Percentiles rank a stretch among this genome's conserved stretches.
phyloP scores from a whole-genome alignment of 2,329 filamentous ascomycete genomes.

The Ophiostoma himal-ulmi region DNA sequence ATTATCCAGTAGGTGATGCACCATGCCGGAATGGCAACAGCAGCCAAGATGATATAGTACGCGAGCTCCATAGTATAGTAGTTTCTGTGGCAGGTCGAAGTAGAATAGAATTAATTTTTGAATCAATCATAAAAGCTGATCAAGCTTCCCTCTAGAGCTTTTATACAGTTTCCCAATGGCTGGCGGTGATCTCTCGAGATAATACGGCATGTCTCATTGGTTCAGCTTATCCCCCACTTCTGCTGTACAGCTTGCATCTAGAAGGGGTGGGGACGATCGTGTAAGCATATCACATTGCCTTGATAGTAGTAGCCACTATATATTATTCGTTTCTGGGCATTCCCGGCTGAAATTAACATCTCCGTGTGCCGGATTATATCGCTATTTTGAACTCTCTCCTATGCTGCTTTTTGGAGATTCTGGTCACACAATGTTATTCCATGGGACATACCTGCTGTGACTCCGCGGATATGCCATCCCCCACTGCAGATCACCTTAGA shows the following conservation, averaged over 20 bases:
- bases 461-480: not conserved
- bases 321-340: not conserved
- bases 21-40: slow-evolving; percentile 18
- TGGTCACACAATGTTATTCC: not conserved
- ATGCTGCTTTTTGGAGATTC: not conserved
- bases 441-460: not conserved
- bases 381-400: not conserved
- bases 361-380: not conserved
- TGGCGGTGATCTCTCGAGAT: slow-evolving; percentile 5
- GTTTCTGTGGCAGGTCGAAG: too few species aligned
- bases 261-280: not conserved
- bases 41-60: slow-evolving; percentile 20
- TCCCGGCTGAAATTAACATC: not conserved
- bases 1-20: slow-evolving; percentile 22
- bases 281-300: not conserved
- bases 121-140: not conserved
- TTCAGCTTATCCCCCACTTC: slow-evolving; percentile 21
- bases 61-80: slow-evolving; percentile 16
- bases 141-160: not conserved
- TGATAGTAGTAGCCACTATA: not conserved
- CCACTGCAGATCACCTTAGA: not conserved
- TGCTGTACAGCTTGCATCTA: not conserved
- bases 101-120: not conserved
- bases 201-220: slow-evolving; percentile 11
- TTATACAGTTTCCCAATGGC: not conserved